Conservation (phyloP, 2,329 filamentous ascomycete species). For the Monosporascus sp. region DNA sequence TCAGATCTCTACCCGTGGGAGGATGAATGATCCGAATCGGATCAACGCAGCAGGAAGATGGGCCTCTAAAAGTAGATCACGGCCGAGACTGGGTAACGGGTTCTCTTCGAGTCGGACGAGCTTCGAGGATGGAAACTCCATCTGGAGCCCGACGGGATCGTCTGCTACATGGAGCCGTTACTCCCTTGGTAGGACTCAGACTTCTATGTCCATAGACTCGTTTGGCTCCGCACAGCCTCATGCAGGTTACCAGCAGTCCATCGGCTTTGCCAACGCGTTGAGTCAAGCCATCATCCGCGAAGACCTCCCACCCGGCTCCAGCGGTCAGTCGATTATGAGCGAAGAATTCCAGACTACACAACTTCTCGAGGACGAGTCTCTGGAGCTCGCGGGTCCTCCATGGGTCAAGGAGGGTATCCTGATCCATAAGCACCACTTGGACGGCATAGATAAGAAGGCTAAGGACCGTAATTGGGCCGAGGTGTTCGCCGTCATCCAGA, state of each 20-base stretch:
- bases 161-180: conserved; percentile 97
- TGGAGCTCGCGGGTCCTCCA: conserved; percentile 88
- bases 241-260: conserved; percentile 88
- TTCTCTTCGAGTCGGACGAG: conserved; percentile 90
- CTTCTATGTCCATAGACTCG: conserved; percentile 88
- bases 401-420: conserved; percentile 97
- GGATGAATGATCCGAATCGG: conserved; percentile 54
- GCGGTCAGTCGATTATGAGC: conserved; percentile 47
- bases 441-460: conserved; percentile 82
- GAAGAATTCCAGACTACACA: conserved; percentile 56
- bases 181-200: conserved; percentile 84
- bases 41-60: conserved; percentile 62
- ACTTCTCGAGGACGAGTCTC: conserved; percentile 83
- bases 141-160: conserved; percentile 79
- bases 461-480: conserved; percentile 94
- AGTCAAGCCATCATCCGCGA: conserved; percentile 96
- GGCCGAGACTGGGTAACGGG: conserved; percentile 71
- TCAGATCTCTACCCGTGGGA: conserved; percentile 63
- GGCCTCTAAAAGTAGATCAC: conserved; percentile 79
- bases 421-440: conserved; percentile 93
- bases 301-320: conserved; percentile 56
- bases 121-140: conserved; percentile 81
- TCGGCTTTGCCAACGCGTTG: conserved; percentile 93
- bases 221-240: conserved; percentile 71
- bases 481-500: conserved; percentile 93